These are phyloP conservation scores for Pestalotiopsis sp. DNA, from an alignment of 2,329 filamentous ascomycete species.

Conservation along the genomic window DNA sequence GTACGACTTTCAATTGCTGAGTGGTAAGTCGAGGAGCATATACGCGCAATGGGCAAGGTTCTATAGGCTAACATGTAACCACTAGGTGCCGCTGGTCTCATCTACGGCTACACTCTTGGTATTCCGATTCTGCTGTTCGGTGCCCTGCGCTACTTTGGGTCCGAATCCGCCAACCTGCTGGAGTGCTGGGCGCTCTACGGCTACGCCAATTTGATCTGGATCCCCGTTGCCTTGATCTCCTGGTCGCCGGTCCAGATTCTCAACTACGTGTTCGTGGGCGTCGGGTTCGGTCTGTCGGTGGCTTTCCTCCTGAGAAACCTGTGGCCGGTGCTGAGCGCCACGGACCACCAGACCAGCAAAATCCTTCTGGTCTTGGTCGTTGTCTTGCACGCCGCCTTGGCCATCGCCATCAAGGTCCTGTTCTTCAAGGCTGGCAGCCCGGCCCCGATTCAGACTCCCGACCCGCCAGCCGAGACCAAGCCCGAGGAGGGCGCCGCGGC, in stretches of 20 bases:
- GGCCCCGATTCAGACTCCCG: constrained; percentile 31
- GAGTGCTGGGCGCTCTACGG: constrained; percentile 97
- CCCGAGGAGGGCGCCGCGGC: constrained; percentile 20
- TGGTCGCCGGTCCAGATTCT: constrained; percentile 86
- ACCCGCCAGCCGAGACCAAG: constrained; percentile 16
- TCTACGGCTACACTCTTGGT: constrained; percentile 93
- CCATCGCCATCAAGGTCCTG: constrained; percentile 92
- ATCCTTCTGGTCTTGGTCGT: constrained; percentile 83
- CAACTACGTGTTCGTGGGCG: constrained; percentile 90
- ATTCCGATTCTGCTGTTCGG: constrained; percentile 86
- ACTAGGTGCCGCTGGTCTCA: constrained; percentile 79
- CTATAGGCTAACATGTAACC: constrained; percentile 10
- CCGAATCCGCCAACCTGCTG: constrained; percentile 87
- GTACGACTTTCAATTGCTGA: constrained; percentile 89
- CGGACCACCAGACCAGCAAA: constrained; percentile 90
- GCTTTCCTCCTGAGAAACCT: constrained; percentile 84
- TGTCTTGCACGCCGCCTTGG: constrained; percentile 82
- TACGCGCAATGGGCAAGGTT: neutral
- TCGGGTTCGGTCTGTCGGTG: constrained; percentile 83
- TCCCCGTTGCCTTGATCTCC: constrained; percentile 87
- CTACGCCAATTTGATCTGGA: constrained; percentile 97
- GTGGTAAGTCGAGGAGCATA: constrained; percentile 56
- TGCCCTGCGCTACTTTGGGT: constrained; percentile 92
- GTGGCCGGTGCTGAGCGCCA: constrained; percentile 89
- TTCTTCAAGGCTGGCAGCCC: constrained; percentile 88